Conservation (phyloP, 345 rosid genomes). For the Litchi chinensis region DNA sequence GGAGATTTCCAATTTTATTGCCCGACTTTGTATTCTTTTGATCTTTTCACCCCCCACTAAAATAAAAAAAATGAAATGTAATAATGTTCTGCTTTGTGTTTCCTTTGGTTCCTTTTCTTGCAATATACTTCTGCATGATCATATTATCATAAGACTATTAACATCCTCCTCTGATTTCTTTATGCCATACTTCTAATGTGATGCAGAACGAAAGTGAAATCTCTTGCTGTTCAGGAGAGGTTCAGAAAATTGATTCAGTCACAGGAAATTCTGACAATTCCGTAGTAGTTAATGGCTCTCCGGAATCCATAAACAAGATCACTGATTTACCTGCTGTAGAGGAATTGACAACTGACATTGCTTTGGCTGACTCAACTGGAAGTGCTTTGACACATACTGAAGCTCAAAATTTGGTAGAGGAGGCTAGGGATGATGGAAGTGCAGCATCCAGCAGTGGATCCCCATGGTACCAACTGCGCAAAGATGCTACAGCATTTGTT, state of each 20-base stretch:
- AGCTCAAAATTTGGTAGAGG: conserved; percentile 40
- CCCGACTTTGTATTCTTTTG: background rate
- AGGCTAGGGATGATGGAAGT: conserved; percentile 50
- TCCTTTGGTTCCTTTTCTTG: background rate
- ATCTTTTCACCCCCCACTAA: background rate
- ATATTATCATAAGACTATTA: background rate
- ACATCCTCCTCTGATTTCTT: conserved; percentile 36
- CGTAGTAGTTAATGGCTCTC: conserved; percentile 35
- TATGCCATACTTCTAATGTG: conserved; percentile 35
- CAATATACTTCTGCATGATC: background rate
- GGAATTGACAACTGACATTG: conserved; percentile 33
- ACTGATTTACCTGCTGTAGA: conserved; percentile 37
- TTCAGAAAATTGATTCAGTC: conserved; percentile 42
- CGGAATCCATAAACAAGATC: conserved; percentile 38
- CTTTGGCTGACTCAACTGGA: conserved; percentile 33
- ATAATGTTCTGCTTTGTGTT: background rate
- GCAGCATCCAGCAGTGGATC: conserved; percentile 69
- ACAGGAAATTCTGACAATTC: conserved; percentile 39
- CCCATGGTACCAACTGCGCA: conserved; percentile 92
- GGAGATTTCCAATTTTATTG: background rate
- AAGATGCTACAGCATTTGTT: conserved; percentile 82
- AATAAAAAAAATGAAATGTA: background rate
- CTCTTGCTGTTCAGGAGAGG: conserved; percentile 33
- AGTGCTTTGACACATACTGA: conserved; percentile 28
- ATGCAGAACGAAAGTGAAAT: conserved; percentile 44